Conservation (phyloP, 768 basidiomycete genomes). For the Cyathus striatus region DNA sequence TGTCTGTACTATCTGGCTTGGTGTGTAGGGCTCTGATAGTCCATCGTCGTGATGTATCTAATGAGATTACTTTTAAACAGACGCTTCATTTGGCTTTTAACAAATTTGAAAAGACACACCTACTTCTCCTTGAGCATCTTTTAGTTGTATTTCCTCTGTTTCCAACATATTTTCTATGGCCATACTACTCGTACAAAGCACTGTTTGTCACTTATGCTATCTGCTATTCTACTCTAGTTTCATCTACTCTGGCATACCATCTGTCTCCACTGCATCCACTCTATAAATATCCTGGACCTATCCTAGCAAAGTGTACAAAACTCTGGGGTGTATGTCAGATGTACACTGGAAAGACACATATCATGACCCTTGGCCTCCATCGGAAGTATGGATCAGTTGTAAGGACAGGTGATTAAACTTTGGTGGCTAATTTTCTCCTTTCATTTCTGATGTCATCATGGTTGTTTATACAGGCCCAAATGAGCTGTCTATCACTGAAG, state of each 20-base stretch:
- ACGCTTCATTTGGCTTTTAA: too few relatives aligned
- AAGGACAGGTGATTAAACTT: slow-evolving; percentile 54
- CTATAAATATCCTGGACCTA: slow-evolving; percentile 42
- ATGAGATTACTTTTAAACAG: too few relatives aligned
- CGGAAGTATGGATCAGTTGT: slow-evolving; percentile 49
- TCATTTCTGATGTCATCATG: background rate
- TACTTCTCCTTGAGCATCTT: too few relatives aligned
- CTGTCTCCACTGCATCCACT: slow-evolving; percentile 45
- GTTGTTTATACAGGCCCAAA: slow-evolving; percentile 36
- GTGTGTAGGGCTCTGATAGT: too few relatives aligned
- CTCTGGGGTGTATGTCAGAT: slow-evolving; percentile 26
- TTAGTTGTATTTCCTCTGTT: too few relatives aligned
- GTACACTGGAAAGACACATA: slow-evolving; percentile 33
- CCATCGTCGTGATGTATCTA: too few relatives aligned
- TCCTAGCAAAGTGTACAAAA: slow-evolving; percentile 31
- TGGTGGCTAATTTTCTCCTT: background rate
- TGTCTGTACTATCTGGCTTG: too few relatives aligned
- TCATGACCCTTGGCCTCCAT: slow-evolving; percentile 38
- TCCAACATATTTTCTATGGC: too few relatives aligned
- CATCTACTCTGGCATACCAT: slow-evolving; percentile 28
- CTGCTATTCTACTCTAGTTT: too few relatives aligned
- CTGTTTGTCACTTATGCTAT: too few relatives aligned
- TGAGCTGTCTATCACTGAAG: slow-evolving; percentile 35
- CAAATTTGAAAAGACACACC: too few relatives aligned
- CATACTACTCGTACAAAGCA: too few relatives aligned